Percentiles rank a stretch among this genome's conserved stretches.
phyloP scores from a whole-genome alignment of 2,329 filamentous ascomycete species.

The Fusarium hainanense region DNA sequence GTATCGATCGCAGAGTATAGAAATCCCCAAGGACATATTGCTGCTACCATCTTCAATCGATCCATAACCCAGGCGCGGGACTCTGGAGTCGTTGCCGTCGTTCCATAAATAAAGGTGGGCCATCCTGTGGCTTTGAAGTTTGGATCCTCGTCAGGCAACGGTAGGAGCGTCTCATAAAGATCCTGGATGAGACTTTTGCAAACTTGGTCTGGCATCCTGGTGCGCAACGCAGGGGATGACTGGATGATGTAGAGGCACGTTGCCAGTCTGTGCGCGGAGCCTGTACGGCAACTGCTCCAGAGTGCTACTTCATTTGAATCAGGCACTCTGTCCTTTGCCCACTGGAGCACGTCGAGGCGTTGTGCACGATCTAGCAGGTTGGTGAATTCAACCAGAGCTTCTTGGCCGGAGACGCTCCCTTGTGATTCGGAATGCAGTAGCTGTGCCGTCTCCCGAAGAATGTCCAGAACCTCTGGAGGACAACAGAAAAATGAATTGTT shows the following conservation, averaged over 20 bases:
- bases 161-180: slow-evolving; percentile 59
- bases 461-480: slow-evolving; percentile 56
- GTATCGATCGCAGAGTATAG: slow-evolving; percentile 59
- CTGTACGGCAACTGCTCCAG: slow-evolving; percentile 53
- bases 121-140: slow-evolving; percentile 67
- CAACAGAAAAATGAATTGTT: slow-evolving; percentile 61
- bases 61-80: slow-evolving; percentile 61
- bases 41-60: slow-evolving; percentile 54
- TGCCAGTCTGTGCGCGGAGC: slow-evolving; percentile 56
- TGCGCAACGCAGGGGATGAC: slow-evolving; percentile 47
- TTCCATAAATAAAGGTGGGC: slow-evolving; percentile 67
- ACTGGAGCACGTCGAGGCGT: slow-evolving; percentile 53
- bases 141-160: slow-evolving; percentile 60
- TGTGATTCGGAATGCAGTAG: slow-evolving; percentile 48
- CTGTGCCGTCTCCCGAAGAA: slow-evolving; percentile 55
- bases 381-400: slow-evolving; percentile 44
- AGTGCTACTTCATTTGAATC: slow-evolving; percentile 50
- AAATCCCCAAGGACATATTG: slow-evolving; percentile 60
- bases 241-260: slow-evolving; percentile 60
- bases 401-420: slow-evolving; percentile 38
- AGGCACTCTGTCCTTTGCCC: slow-evolving; percentile 53
- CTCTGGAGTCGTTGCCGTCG: slow-evolving; percentile 57
- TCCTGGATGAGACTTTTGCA: slow-evolving; percentile 54
- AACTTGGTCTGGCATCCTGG: slow-evolving; percentile 32
- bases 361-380: slow-evolving; percentile 52